Evolutionary conservation across 495 filamentous ascomycete genomes (phyloP).

Genomic region (Aspergillus ellipticus): DNA sequence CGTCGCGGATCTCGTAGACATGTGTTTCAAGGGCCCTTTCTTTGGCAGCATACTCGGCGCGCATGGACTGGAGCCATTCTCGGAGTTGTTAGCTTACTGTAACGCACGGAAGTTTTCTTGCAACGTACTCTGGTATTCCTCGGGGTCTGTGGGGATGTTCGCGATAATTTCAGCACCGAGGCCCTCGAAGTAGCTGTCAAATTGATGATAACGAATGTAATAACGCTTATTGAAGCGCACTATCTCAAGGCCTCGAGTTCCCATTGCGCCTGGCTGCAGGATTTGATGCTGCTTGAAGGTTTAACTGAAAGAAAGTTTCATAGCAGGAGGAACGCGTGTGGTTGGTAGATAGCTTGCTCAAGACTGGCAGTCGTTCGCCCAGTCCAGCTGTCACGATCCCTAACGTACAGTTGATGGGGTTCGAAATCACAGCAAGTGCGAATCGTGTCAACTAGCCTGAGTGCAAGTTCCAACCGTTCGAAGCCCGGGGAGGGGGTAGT

Average conservation of each 20-base stretch:
- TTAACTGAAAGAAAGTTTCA: too few relatives aligned
- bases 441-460: too few relatives aligned
- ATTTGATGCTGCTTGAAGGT: too few relatives aligned
- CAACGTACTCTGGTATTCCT: slow-evolving; percentile 11
- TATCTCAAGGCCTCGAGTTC: slow-evolving; percentile 22
- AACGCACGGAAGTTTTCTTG: background rate
- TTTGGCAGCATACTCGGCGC: slow-evolving; percentile 3
- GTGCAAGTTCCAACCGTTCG: too few relatives aligned
- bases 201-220: slow-evolving; percentile 23
- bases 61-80: slow-evolving; percentile 4
- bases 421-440: too few relatives aligned
- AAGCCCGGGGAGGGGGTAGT: too few relatives aligned
- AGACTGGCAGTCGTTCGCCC: too few relatives aligned
- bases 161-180: slow-evolving; percentile 15
- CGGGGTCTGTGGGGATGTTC: slow-evolving; percentile 13
- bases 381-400: too few relatives aligned
- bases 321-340: too few relatives aligned
- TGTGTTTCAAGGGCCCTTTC: background rate
- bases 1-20: slow-evolving; percentile 9
- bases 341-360: too few relatives aligned
- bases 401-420: too few relatives aligned
- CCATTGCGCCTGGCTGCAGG: too few relatives aligned
- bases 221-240: slow-evolving; percentile 19
- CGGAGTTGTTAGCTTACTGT: background rate
- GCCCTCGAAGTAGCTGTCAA: slow-evolving; percentile 20